Conservation (phyloP, 306 rosid genomes). For the Cicer chorassanicum region DNA sequence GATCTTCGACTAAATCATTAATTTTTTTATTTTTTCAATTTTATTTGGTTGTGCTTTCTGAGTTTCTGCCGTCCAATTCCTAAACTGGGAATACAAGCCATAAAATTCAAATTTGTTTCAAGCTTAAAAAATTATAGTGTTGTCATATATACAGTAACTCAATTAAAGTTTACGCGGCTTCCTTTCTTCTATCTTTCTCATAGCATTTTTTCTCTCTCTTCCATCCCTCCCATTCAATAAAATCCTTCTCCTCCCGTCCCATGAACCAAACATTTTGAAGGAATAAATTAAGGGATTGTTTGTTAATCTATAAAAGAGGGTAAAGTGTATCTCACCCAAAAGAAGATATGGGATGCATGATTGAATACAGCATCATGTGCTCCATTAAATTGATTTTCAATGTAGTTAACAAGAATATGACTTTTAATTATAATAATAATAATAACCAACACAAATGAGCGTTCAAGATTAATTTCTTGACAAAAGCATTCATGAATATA, state of each 20-base stretch:
- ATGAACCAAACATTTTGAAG: constrained; percentile 2
- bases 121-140: too few species aligned
- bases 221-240: not conserved
- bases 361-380: constrained; percentile 41
- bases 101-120: too few species aligned
- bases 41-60: too few species aligned
- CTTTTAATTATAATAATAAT: constrained; percentile 38
- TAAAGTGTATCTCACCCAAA: constrained; percentile 2
- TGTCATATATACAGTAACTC: too few species aligned
- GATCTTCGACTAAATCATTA: too few species aligned
- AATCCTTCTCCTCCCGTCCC: not conserved
- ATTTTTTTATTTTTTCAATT: too few species aligned
- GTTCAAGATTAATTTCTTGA: constrained; percentile 40
- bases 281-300: not conserved
- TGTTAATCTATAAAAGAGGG: not conserved
- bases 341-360: constrained; percentile 7
- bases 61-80: too few species aligned
- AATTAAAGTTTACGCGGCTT: too few species aligned
- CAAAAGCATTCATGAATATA: constrained; percentile 34
- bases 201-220: not conserved
- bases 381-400: constrained; percentile 45
- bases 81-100: too few species aligned
- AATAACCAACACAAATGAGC: constrained; percentile 37
- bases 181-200: not conserved
- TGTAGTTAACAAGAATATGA: constrained; percentile 47